Evolutionary conservation across 306 rosid species (phyloP), one percentile per base, ranked within the genome.

Genomic region (Quercus gilva): DNA sequence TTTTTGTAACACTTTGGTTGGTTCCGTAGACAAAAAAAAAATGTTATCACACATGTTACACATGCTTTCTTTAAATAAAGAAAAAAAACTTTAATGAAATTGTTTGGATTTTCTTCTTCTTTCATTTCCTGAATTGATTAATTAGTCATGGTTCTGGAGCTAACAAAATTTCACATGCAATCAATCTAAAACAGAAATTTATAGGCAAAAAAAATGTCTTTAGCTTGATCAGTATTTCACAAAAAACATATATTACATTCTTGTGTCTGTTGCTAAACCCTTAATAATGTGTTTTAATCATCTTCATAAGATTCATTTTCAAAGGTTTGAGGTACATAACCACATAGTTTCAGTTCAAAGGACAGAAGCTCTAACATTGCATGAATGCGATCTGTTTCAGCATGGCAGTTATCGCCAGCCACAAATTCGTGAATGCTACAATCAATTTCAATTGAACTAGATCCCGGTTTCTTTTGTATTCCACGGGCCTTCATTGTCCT

Each of bases 401-500:
- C 77, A 59, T 91, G 97, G 55, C 87, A 90, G 69, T 83, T 89
- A 69, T 94, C 97, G 18, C 97, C 91, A 1, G 97, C 87, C 79
- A 87, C 91, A 74, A 92, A 92, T 74, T 89, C 86, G 79, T 94
- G 94, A 84, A 90, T 82, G 84, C 82, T 72, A 80, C 97, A 89
- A 73, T 86, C 90, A 74, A 92, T 86, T 85, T 94, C 97, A 56
- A 94, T 74, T 9, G 96, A 92, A 80, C 97, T 92, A 85, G 80
- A 87, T 17, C 92, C 97, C 0, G 89, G 97, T 52, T 83, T 84
- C 88, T 94, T 94, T 56, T 81, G 89, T 75, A 94, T 85, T 18
- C 99, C 92, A 0, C 87, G 88, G 19, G 85, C 76, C 77, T 91
- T 91, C 97, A 94, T 92, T 43, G 58, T 76, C 76, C 89, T 89